phyloP scores from a whole-genome alignment of 1,139 yeast species.

The Sugiyamaella sp. region DNA sequence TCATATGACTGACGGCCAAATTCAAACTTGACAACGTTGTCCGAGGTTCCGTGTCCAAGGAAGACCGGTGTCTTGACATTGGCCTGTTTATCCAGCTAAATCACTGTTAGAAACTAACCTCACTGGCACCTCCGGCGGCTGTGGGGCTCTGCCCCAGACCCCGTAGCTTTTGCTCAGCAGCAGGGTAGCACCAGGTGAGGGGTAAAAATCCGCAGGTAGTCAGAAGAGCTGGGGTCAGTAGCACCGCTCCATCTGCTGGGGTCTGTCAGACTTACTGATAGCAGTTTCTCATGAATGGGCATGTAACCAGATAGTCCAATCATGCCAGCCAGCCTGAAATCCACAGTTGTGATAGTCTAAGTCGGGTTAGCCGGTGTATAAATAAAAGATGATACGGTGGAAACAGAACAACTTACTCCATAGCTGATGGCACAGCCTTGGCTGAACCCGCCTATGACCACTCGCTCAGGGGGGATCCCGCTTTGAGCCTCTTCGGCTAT shows the following conservation, averaged over 20 bases:
- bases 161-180: too few species aligned
- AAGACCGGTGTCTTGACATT: constrained; percentile 75
- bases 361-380: too few species aligned
- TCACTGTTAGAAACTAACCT: constrained; percentile 9
- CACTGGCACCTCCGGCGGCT: too few species aligned
- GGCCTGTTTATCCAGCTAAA: constrained; percentile 36
- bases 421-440: constrained; percentile 89
- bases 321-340: constrained; percentile 74
- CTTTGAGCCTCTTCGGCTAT: constrained; percentile 56
- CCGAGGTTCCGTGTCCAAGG: constrained; percentile 85
- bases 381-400: neutral
- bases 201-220: too few species aligned
- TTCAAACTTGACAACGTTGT: constrained; percentile 60
- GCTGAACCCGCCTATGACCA: constrained; percentile 89
- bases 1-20: constrained; percentile 52
- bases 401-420: constrained; percentile 43
- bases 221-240: too few species aligned
- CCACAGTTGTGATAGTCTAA: constrained; percentile 41
- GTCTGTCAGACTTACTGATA: constrained; percentile 32
- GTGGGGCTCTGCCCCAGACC: too few species aligned
- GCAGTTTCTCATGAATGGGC: constrained; percentile 53
- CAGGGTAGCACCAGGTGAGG: too few species aligned
- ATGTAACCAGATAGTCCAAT: constrained; percentile 79
- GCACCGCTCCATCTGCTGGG: neutral
- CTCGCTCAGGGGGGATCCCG: constrained; percentile 69